Percentiles rank a stretch among this genome's conserved stretches.
Conservation (phyloP, 768 basidiomycete genomes). For the Jaapia argillacea region DNA sequence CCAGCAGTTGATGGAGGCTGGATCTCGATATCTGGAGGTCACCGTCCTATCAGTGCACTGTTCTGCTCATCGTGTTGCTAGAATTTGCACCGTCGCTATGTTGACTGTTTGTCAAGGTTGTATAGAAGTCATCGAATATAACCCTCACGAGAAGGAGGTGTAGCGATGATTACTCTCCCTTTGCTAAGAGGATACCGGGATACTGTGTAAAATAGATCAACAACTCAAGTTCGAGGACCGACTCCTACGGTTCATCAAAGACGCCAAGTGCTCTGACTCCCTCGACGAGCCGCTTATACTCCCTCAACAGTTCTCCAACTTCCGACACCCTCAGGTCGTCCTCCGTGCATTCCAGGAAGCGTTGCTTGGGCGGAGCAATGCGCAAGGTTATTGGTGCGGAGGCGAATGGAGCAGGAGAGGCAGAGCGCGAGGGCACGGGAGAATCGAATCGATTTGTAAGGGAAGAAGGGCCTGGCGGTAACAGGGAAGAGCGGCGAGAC, state of each 20-base stretch:
- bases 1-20: too few relatives aligned
- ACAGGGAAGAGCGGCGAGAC: slow-evolving; percentile 31
- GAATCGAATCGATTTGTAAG: slow-evolving; percentile 25
- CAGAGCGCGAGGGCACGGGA: slow-evolving; percentile 27
- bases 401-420: slow-evolving; percentile 26
- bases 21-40: too few relatives aligned
- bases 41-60: too few relatives aligned
- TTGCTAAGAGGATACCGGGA: too few relatives aligned
- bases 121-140: too few relatives aligned
- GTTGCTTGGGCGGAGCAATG: slow-evolving; percentile 51
- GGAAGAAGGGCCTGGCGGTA: slow-evolving; percentile 17
- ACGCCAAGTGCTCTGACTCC: slow-evolving; percentile 51
- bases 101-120: too few relatives aligned
- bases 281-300: slow-evolving; percentile 75
- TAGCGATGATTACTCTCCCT: too few relatives aligned
- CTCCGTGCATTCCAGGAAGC: slow-evolving; percentile 62
- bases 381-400: slow-evolving; percentile 31
- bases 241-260: slow-evolving; percentile 24
- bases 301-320: slow-evolving; percentile 66
- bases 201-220: background rate
- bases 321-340: slow-evolving; percentile 79
- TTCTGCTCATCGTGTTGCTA: too few relatives aligned
- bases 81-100: too few relatives aligned
- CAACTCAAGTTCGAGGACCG: background rate
- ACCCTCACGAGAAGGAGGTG: background rate